These are phyloP conservation scores for Botryotinia calthae DNA, from an alignment of 2,329 filamentous ascomycete species.

Conservation along the genomic window DNA sequence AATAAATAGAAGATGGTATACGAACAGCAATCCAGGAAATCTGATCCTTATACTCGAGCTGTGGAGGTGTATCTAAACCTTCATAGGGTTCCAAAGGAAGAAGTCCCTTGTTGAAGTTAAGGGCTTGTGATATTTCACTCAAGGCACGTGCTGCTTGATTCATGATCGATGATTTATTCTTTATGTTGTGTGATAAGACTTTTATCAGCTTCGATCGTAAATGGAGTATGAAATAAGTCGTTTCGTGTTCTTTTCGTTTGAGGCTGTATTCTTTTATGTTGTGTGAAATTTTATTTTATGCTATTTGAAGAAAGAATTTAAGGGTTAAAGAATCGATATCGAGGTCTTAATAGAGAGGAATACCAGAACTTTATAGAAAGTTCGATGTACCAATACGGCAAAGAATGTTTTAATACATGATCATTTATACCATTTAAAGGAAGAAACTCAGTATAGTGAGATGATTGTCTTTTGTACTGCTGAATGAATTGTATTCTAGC, in stretches of 20 bases:
- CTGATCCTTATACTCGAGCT: background rate
- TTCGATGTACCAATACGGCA: background rate
- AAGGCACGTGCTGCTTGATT: background rate
- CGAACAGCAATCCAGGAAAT: background rate
- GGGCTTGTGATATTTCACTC: background rate
- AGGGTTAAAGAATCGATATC: background rate
- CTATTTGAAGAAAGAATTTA: background rate
- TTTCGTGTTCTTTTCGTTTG: fast-evolving
- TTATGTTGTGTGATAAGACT: background rate
- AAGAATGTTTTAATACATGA: background rate
- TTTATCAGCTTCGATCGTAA: background rate
- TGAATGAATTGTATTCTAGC: background rate
- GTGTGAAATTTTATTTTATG: too few relatives aligned
- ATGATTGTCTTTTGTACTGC: background rate
- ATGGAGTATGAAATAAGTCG: background rate
- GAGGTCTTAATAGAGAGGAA: background rate
- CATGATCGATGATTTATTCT: background rate
- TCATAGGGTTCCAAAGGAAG: background rate
- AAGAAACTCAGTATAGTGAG: too few relatives aligned
- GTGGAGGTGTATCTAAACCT: background rate
- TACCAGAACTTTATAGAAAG: background rate
- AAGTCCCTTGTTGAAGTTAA: background rate
- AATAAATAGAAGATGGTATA: background rate
- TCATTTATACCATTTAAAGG: background rate
- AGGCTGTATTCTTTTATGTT: background rate